Evolutionary conservation across 805 yeast genomes (phyloP), one percentile per base, ranked within the genome.

Genomic region (Nakazawaea molendinolei): DNA sequence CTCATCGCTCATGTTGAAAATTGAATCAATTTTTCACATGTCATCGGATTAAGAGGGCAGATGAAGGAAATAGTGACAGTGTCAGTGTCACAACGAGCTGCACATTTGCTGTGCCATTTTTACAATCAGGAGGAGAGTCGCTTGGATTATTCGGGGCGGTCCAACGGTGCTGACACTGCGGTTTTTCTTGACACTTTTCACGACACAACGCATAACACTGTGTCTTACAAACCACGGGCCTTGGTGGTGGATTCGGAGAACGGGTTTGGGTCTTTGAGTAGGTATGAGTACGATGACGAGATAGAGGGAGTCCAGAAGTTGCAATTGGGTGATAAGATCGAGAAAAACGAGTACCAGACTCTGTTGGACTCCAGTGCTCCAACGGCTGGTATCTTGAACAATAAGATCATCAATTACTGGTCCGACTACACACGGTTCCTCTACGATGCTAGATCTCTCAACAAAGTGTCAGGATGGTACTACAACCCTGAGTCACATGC

Each of bases 11-110:
- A n/a, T n/a, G n/a, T n/a, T n/a, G n/a, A n/a, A n/a, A n/a, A n/a
- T n/a, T n/a, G n/a, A n/a, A n/a, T n/a, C n/a, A n/a, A n/a, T n/a
- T n/a, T n/a, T n/a, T n/a, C n/a, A n/a, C n/a, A n/a, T n/a, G n/a
- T n/a, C n/a, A n/a, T n/a, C n/a, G n/a, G n/a, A n/a, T n/a, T n/a
- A n/a, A n/a, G n/a, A 23, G 23, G 3, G n/a, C 17, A 17, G 16
- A 84, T 84, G 94, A 76, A 70, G 37, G 95, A 89, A 49, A 61
- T 84, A 0, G 53, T 90, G n/a, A 81, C 76, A 9, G 43, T 87
- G 0, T 79, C 94, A 3, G 61, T 76, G 5, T 84, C 95, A 0
- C 89, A 83, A 8, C 51, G 65, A 15, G 70, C 95, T 0, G 85
- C 85, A 47, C 90, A 84, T 53, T 54, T 85, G n/a, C 55, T 73